Base-by-base conservation (phyloP, 2,329 filamentous ascomycete species). In the Byssochlamys sp. region DNA sequence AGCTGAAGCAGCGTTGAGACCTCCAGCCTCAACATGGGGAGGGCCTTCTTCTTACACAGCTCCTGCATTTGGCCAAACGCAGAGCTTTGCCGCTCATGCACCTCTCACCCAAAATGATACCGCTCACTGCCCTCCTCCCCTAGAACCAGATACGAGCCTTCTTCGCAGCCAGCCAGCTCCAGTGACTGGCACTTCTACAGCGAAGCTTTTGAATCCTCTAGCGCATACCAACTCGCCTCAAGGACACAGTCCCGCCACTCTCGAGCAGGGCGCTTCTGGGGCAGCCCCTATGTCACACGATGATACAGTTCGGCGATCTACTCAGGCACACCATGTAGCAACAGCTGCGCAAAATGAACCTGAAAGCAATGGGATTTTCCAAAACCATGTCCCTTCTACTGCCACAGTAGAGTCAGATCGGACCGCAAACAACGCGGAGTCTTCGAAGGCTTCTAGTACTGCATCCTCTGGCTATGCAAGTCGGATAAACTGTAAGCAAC, bases 91-190 rank as follows among this genome's bases (percentile, higher is more conserved):
- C n/a, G 39, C 7, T 19, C n/a, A n/a, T 45, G 6, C 39, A 9
- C 39, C 4, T 19, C 39, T n/a, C 39, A 24, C 19, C n/a, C 39
- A n/a, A 19, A 54, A n/a, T 9, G 11, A 35, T 39, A 4, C 5
- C 11, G 35, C 27, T 10, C 52, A 56, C 12, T 63, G 63, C 1
- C 65, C 66, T 49, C 65, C 63, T 55, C 59, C 67, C 28, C 54
- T 67, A 12, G 57, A 58, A 5, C 67, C 66, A 4, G 66, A 69
- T 53, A 63, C 54, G 14, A 45, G 39, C 19, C 14, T 45, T 45
- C 35, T 39, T n/a, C 39, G 5, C n/a, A 45, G n/a, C 39, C 39
- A 45, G 19, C 39, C 39, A 19, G 19, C n/a, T 24, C 39, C 39
- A 19, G 39, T 9, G n/a, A 5, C 39, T 45, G n/a, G 19, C 9